Evolutionary conservation across 2,329 filamentous ascomycete genomes (phyloP).

Genomic region (Ciborinia camelliae): DNA sequence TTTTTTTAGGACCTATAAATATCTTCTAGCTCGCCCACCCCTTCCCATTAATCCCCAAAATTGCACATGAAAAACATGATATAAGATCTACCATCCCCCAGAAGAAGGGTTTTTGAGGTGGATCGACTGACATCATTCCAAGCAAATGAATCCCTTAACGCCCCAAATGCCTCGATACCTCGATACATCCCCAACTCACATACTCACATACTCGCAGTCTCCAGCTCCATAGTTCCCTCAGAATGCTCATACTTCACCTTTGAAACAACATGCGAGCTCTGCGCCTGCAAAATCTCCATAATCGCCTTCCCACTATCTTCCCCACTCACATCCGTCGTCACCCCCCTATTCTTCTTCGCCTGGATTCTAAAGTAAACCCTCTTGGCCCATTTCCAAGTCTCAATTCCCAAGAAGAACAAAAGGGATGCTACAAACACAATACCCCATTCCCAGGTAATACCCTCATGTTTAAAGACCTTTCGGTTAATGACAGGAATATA

Average conservation of each 20-base stretch:
- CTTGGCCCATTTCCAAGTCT: constrained; percentile 67
- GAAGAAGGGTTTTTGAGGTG: neutral
- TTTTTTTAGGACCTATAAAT: neutral
- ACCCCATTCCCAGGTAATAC: constrained; percentile 67
- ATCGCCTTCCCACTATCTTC: neutral
- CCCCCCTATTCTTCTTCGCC: neutral
- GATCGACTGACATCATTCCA: too few relatives aligned
- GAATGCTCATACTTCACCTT: neutral
- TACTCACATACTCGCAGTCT: neutral
- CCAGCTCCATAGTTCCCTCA: neutral
- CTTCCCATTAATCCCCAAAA: neutral
- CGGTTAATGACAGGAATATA: constrained; percentile 69
- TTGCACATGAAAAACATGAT: fast-evolving
- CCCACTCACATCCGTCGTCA: too few relatives aligned
- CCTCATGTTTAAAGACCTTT: constrained; percentile 61
- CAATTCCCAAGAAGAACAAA: constrained; percentile 62
- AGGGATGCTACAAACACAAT: constrained; percentile 59
- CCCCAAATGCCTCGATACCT: too few relatives aligned
- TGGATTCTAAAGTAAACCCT: constrained; percentile 36
- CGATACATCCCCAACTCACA: neutral
- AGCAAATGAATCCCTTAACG: neutral
- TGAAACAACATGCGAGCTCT: neutral
- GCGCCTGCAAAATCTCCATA: neutral
- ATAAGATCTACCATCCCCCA: neutral
- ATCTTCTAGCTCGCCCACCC: neutral